Evolutionary conservation across 305 asterid genomes (phyloP), one percentile per base, ranked within the genome.

Genomic region (Solanum hybrid): DNA sequence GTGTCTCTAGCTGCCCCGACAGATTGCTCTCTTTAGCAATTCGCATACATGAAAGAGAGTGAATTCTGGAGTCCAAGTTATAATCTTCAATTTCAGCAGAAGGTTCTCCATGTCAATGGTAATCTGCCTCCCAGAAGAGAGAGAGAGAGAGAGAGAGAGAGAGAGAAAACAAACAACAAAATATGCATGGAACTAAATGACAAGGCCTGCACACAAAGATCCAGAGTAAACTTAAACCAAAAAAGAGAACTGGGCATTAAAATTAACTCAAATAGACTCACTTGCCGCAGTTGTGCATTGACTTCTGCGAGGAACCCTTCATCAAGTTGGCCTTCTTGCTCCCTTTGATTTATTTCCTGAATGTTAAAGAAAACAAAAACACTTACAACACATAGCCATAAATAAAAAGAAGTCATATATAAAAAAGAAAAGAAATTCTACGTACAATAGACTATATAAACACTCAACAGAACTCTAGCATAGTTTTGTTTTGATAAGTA

Each of bases 221-320:
- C 31, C 13, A 19, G 76, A 56, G 45, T 19, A 56, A 31, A 56
- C 51, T 1, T 31, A 81, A 45, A 51, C 40, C 87, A 19, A 11
- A 85, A 85, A 84, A 51, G 45, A 22, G 34, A 32, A 32, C 32
- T 31, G 1, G 77, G 77, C 42, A 10, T 34, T 5, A 10, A 84
- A 45, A 84, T 31, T 85, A 31, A 85, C 76, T 56, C 77, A 56
- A 56, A 56, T 5, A 56, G 77, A 85, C 98, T 93, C 93, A 96
- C 99, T 91, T 97, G 98, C 78, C 99, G 95, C 86, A 97, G 90
- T 90, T 95, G 99, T 78, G 99, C 99, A 91, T 92, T 94, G 91
- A 96, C 99, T 94, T 97, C 99, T 72, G 99, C 89, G 31, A 96
- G 95, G 92, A 97, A 97, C 80, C 99, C 98, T 94, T 97, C 98